Evolutionary conservation across 257 asterid species (phyloP).

Genomic region (Jasminum sambac): DNA sequence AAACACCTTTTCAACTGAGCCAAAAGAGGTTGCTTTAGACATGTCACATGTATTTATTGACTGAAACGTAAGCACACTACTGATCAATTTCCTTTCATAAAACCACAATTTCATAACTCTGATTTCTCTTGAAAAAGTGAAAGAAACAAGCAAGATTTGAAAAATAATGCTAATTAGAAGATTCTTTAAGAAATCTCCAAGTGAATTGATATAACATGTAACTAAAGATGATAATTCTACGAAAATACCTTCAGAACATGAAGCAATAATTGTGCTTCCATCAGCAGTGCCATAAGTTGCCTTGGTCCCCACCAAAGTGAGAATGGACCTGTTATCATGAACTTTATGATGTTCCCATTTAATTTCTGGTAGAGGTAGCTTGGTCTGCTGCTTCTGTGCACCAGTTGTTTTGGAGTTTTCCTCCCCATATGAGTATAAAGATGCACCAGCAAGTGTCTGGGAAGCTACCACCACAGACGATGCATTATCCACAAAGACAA

Average conservation of each 20-base stretch:
- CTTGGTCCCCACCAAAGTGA: slow-evolving; percentile 73
- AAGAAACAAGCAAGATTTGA: slow-evolving; percentile 5
- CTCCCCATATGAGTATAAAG: slow-evolving; percentile 90
- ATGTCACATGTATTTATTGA: not conserved
- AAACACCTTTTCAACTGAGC: not conserved
- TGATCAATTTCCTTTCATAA: slow-evolving; percentile 6
- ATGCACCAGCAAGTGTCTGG: slow-evolving; percentile 72
- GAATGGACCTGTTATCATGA: slow-evolving; percentile 70
- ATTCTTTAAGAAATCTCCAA: slow-evolving; percentile 11
- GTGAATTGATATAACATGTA: slow-evolving; percentile 11
- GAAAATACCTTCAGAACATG: slow-evolving; percentile 90
- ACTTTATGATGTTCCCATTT: slow-evolving; percentile 90
- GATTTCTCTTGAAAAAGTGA: slow-evolving; percentile 2
- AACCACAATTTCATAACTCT: slow-evolving; percentile 1
- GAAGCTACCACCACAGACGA: slow-evolving; percentile 81
- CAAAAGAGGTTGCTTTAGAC: slow-evolving; percentile 14
- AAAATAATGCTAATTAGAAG: slow-evolving; percentile 1
- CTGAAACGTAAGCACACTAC: not conserved
- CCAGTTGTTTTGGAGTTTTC: slow-evolving; percentile 56
- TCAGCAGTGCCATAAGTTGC: slow-evolving; percentile 93
- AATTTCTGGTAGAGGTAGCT: slow-evolving; percentile 87
- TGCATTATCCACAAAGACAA: slow-evolving; percentile 73
- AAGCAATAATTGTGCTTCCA: slow-evolving; percentile 72
- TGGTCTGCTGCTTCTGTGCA: slow-evolving; percentile 68
- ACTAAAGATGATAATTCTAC: slow-evolving; percentile 15